Percentiles rank a stretch among this genome's conserved stretches.
These are phyloP conservation scores for Pyrus pyrifolia DNA, from an alignment of 306 rosid genomes.

Conservation along the genomic window DNA sequence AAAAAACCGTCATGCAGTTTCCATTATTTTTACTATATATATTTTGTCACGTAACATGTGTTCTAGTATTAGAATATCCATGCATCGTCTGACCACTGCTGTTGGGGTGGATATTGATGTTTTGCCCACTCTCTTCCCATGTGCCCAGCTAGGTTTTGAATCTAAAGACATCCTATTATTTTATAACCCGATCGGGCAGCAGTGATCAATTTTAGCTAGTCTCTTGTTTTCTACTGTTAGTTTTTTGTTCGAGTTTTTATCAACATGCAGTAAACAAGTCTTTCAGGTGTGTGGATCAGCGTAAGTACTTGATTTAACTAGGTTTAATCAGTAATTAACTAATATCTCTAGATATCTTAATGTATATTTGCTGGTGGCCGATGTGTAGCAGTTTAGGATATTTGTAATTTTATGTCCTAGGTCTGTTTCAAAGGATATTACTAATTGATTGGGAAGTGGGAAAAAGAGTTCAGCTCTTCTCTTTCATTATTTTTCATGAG, in stretches of 20 bases:
- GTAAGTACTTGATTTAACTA: not conserved
- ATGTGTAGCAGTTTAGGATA: not conserved
- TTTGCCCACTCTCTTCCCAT: constrained; percentile 8
- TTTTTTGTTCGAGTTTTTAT: not conserved
- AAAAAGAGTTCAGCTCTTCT: not conserved
- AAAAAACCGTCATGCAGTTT: no score
- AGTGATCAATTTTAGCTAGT: not conserved
- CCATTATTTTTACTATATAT: no score
- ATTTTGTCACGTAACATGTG: no score
- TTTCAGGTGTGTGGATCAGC: not conserved
- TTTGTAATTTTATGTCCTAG: no score
- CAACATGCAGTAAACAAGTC: not conserved
- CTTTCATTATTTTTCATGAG: not conserved
- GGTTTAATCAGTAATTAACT: not conserved
- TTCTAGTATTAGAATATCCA: not conserved
- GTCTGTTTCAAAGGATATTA: not conserved
- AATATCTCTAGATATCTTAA: not conserved
- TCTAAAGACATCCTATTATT: not conserved
- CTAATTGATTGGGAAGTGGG: not conserved
- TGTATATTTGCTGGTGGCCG: not conserved
- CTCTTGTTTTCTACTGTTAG: not conserved
- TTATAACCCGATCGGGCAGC: not conserved
- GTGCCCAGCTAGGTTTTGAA: not conserved
- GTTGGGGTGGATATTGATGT: not conserved
- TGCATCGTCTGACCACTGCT: not conserved